Base-by-base conservation (phyloP, 2,329 filamentous ascomycete genomes). In the Acarospora socialis region DNA sequence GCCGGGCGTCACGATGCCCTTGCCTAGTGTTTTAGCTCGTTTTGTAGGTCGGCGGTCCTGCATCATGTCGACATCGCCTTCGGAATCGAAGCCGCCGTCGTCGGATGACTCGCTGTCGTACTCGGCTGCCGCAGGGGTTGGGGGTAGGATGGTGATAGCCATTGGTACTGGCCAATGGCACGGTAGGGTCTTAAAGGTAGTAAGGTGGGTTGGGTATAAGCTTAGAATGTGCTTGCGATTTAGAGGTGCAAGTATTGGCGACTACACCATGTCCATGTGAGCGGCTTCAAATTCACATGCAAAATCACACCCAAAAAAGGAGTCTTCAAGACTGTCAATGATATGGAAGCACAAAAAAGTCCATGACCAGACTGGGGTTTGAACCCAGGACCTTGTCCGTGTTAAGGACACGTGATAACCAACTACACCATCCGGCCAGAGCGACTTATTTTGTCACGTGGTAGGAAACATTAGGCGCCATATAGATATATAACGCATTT, bases 1-100 rank as follows among this genome's bases (percentile, higher is more conserved):
- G 48, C 87, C 90, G 1, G 87, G 87, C 1, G 86, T 93, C 44
- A 93, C 77, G 43, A 94, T 78, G 26, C 58, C 56, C 21, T 53
- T 55, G 15, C 49, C 43, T 30, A 37, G 36, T 14, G 48, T 36
- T 30, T 52, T 48, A 30, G 51, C 35, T 18, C 55, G 53, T 45
- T 61, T 63, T 33, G 49, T 46, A 17, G 55, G 46, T 32, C 54
- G 54, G 34, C 53, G 52, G 32, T 56, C 56, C 37, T 65, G 28
- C 37, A 51, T 57, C 50, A 65, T 60, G 20, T 62, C 60, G 35
- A 56, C 46, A 38, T 69, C 64, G 35, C 54, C 52, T 22, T 70
- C 65, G 27, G 60, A 56, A 41, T 65, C 59, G 43, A 42, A 34
- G 32, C 49, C 45, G 34, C 51, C 50, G 27, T 53, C 49, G 27